Evolutionary conservation across 306 rosid genomes (phyloP).

Genomic region (Mimosa pudica): DNA sequence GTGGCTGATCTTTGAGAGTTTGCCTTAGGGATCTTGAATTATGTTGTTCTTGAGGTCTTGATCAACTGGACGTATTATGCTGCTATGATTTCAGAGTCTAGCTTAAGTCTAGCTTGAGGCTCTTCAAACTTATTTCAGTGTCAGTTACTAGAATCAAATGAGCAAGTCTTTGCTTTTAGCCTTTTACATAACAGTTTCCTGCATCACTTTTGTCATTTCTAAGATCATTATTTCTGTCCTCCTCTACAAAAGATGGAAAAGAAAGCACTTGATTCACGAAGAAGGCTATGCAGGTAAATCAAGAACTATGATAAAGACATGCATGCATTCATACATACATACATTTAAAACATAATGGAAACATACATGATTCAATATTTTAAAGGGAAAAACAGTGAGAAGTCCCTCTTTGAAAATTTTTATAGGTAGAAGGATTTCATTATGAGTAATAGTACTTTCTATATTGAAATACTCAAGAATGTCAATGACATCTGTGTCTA

Average conservation of each 20-base stretch:
- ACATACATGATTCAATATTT: neutral
- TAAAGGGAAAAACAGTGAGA: neutral
- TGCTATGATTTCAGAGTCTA: neutral
- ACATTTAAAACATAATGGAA: neutral
- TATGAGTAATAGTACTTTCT: too few relatives aligned
- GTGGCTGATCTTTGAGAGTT: neutral
- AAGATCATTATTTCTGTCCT: slow-evolving; percentile 77
- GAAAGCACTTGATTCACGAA: slow-evolving; percentile 57
- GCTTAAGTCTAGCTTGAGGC: slow-evolving; percentile 21
- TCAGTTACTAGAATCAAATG: slow-evolving; percentile 49
- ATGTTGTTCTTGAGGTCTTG: neutral
- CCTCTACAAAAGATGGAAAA: slow-evolving; percentile 87
- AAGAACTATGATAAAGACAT: neutral
- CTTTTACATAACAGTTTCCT: slow-evolving; percentile 60
- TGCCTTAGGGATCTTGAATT: neutral
- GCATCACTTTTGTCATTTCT: slow-evolving; percentile 66
- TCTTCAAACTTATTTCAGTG: slow-evolving; percentile 24
- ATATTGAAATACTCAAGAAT: too few relatives aligned
- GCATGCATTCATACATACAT: neutral
- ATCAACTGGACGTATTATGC: neutral
- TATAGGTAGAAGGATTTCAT: too few relatives aligned
- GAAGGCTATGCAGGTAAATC: slow-evolving; percentile 62
- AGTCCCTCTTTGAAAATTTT: too few relatives aligned
- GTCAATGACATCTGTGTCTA: too few relatives aligned
- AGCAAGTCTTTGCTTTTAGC: slow-evolving; percentile 52